Base-by-base conservation (phyloP, 768 basidiomycete species). In the Astraeus odoratus region DNA sequence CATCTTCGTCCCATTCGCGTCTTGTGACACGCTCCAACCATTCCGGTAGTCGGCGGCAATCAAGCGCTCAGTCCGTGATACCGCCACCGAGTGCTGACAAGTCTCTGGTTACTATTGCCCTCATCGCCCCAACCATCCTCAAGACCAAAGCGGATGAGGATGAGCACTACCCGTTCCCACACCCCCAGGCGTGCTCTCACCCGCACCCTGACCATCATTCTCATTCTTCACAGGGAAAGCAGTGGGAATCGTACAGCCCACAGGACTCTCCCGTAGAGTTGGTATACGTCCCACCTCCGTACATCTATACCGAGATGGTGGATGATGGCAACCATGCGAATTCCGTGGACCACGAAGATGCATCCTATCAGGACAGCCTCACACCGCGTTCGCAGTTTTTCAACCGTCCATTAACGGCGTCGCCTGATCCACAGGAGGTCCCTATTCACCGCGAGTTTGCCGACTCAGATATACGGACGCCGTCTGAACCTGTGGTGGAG, bases 41-140 rank as follows among this genome's bases (percentile, higher is more conserved):
- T 8, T 3, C 16, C 9, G 5, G 53, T 47, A 40, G 61, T 45
- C 46, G 54, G 47, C 40, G 29, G 18, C 54, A 57, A 58, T 35
- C 73, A 66, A 18, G 75, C 73, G 50, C 75, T 67, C 15, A 72
- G 67, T 24, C 77, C 78, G 7, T 60, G 60, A 37, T 57, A 61
- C 57, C 49, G 9, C 61, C 61, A 4, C 46, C 31, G 35, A 65
- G 63, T 40, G 42, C 61, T 33, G 67, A 74, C 46, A 62, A 72
- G 24, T 80, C 83, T 31, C 74, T 77, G 23, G 65, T 83, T 51
- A 85, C 84, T 8, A 86, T 86, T 44, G 81, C 81, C 10, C 73
- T 80, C 29, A 83, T 86, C 37, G 80, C 83, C 0, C 84, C 84
- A 4, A 94, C 96, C 4, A 76, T 88, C 37, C 73, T 98, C 52